Evolutionary conservation across 2,329 filamentous ascomycete species (phyloP).

Genomic region (Capronia americana): DNA sequence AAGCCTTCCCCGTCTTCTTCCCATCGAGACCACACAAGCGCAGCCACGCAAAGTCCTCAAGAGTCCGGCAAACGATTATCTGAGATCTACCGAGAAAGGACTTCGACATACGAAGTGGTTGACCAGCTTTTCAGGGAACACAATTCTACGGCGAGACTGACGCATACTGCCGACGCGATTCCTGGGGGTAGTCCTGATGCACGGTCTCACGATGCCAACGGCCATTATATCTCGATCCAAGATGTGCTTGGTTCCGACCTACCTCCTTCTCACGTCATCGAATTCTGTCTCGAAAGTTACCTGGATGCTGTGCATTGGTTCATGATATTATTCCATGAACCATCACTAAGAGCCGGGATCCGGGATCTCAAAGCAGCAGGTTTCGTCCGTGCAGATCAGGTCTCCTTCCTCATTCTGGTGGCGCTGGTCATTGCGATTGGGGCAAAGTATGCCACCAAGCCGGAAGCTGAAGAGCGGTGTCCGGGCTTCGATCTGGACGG

Average conservation of each 20-base stretch:
- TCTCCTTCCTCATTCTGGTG: constrained; percentile 48
- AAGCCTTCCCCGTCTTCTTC: neutral
- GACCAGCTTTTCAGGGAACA: constrained; percentile 34
- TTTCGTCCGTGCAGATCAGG: constrained; percentile 45
- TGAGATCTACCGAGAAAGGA: constrained; percentile 27
- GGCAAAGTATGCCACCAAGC: constrained; percentile 47
- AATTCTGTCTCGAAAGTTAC: constrained; percentile 50
- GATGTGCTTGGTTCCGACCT: constrained; percentile 43
- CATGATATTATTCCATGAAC: constrained; percentile 52
- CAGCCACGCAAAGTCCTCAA: constrained; percentile 12
- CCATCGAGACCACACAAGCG: neutral
- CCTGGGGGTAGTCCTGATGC: constrained; percentile 30
- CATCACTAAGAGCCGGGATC: constrained; percentile 46
- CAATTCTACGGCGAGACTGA: constrained; percentile 20
- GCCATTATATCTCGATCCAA: constrained; percentile 27
- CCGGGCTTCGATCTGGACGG: constrained; percentile 32
- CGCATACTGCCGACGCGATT: constrained; percentile 28
- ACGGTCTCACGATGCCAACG: constrained; percentile 17
- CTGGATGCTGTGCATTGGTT: constrained; percentile 55
- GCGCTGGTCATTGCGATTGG: constrained; percentile 49
- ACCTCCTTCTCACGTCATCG: constrained; percentile 43
- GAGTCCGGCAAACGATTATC: constrained; percentile 16
- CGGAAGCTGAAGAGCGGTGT: constrained; percentile 28
- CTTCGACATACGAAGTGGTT: constrained; percentile 32
- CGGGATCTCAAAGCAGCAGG: constrained; percentile 46